Base-by-base conservation (phyloP, 2,329 filamentous ascomycete genomes). In the Talaromyces sp. region DNA sequence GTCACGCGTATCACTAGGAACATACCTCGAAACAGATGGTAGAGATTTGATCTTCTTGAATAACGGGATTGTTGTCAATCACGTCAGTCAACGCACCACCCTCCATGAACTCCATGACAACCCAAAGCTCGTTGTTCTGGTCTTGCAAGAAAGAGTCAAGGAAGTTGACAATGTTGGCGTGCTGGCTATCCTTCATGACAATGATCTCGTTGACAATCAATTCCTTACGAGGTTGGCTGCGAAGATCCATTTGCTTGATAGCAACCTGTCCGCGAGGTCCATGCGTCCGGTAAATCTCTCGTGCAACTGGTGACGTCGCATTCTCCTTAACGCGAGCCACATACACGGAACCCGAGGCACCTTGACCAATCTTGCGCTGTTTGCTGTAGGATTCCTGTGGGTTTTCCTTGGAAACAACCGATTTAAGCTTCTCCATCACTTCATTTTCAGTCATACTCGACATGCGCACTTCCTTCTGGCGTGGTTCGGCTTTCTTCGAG, bases 81-180 rank as follows among this genome's bases (percentile, higher is more conserved):
- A 99, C 93, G 83, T 99, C 95, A 1, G 95, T 99, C 77, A 99
- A 82, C 68, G 95, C 92, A 81, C 95, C 95, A 72, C 95, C 95
- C 81, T 99, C 95, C 95, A 99, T 99, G 74, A 93, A 99, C 81
- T 99, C 95, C 95, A 99, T 97, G 61, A 99, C 94, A 11, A 99
- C 93, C 95, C 95, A 99, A n/a, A 99, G 86, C 78, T 99, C 95
- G 63, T 91, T 87, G 73, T 91, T 93, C 78, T 95, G 94, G 78
- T 97, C 96, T 73, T 95, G 91, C 74, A 99, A 82, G 84, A 98
- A 99, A 3, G 94, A 93, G 72, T 99, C 95, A 39, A 99, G 83
- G 81, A 97, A 99, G 81, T 99, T 99, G 79, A 99, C 95, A 82
- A 99, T 99, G 79, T 99, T 99, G 67, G 90, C 89, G 78, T 99